Evolutionary conservation across 352 stramenopile genomes (phyloP).

Genomic region (Phytophthora parvispora): DNA sequence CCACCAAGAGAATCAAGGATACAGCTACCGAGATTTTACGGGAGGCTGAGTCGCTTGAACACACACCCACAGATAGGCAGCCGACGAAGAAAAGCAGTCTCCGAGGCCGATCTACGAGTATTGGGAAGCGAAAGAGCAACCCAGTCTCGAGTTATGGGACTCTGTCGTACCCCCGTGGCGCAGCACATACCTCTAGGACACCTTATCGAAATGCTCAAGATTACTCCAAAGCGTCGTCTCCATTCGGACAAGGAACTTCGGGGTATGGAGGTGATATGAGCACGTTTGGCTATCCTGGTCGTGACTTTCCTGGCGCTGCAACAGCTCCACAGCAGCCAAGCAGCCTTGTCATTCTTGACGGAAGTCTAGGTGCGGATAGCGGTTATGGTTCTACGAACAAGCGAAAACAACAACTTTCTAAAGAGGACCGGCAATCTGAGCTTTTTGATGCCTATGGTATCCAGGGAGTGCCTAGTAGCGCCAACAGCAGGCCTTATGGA

Average conservation of each 20-base stretch:
- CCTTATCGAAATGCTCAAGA: conserved; percentile 10
- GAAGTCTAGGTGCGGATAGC: conserved; percentile 14
- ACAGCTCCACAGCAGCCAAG: conserved; percentile 39
- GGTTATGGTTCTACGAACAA: conserved; percentile 22
- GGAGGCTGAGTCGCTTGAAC: conserved; percentile 46
- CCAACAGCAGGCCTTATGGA: conserved; percentile 30
- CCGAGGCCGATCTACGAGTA: conserved; percentile 11
- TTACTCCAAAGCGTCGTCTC: conserved; percentile 60
- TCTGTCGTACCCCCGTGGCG: conserved; percentile 10
- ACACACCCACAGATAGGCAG: conserved; percentile 35
- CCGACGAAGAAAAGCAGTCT: conserved; percentile 10
- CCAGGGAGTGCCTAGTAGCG: conserved; percentile 2
- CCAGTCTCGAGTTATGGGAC: conserved; percentile 13
- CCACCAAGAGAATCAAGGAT: conserved; percentile 50
- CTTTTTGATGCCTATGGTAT: conserved; percentile 81
- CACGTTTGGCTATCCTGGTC: conserved; percentile 29
- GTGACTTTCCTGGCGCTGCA: conserved; percentile 9
- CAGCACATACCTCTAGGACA: conserved; percentile 11
- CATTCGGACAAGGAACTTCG: conserved; percentile 47
- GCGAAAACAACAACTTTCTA: conserved; percentile 47
- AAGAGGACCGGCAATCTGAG: conserved; percentile 62
- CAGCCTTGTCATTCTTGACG: conserved; percentile 61
- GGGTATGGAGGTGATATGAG: conserved; percentile 46
- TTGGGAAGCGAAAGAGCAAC: conserved; percentile 43
- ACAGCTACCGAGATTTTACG: conserved; percentile 54